These are phyloP conservation scores for Aspergillus candidus DNA, from an alignment of 2,329 filamentous ascomycete species.

Conservation along the genomic window DNA sequence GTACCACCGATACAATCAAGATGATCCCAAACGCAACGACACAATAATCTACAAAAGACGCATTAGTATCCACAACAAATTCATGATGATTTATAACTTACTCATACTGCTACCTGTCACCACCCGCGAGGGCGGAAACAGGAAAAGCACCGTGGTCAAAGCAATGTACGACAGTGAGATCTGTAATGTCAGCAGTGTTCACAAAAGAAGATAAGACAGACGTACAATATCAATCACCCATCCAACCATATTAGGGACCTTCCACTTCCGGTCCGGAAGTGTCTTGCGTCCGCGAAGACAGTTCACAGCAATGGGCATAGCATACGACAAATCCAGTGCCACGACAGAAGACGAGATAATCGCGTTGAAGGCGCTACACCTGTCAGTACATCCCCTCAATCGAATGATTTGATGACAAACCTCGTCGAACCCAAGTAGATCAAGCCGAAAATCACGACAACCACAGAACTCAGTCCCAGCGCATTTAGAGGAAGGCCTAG, in stretches of 20 bases:
- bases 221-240: conserved; percentile 54
- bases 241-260: conserved; percentile 47
- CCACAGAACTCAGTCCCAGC: conserved; percentile 52
- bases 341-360: conserved; percentile 66
- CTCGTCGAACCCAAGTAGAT: conserved; percentile 59
- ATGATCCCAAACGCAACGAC: conserved; percentile 53
- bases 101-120: conserved; percentile 65
- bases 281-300: conserved; percentile 58
- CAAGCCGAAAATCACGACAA: conserved; percentile 62
- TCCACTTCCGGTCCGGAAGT: conserved; percentile 56
- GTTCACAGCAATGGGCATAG: conserved; percentile 65
- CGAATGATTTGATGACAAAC: conserved; percentile 13
- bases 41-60: conserved; percentile 27
- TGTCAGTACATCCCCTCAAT: not conserved
- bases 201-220: not conserved
- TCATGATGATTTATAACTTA: conserved; percentile 25
- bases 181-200: conserved; percentile 38
- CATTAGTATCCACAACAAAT: not conserved
- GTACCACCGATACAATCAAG: conserved; percentile 49
- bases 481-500: conserved; percentile 62
- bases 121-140: conserved; percentile 63
- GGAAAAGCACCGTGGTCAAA: conserved; percentile 65
- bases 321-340: conserved; percentile 65
- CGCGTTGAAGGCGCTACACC: conserved; percentile 58
- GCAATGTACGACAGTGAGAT: conserved; percentile 54